A percentile compares a stretch with the other conserved stretches of the same genome.
Conservation (phyloP, 1,284 basidiomycete genomes). For the Wallemia hederae region DNA sequence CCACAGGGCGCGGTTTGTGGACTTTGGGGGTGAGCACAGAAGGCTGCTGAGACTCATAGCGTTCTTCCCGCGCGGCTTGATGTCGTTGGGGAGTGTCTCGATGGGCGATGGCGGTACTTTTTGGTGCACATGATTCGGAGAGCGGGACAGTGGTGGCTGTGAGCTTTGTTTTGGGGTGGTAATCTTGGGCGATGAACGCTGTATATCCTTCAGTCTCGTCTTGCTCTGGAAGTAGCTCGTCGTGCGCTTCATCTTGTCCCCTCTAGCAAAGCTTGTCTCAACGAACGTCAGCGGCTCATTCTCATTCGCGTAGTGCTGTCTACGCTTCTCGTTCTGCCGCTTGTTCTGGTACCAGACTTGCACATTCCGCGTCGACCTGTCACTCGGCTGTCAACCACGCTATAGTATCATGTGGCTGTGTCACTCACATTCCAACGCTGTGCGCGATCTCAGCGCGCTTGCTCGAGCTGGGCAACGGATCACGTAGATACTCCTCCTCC, state of each 20-base stretch:
- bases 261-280: not conserved
- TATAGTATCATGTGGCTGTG: not conserved
- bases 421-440: conserved; percentile 6
- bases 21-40: not conserved
- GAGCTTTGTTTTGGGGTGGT: too few species aligned
- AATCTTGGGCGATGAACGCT: not conserved
- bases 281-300: not conserved
- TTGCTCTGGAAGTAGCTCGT: not conserved
- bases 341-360: conserved; percentile 10
- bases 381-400: not conserved
- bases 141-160: too few species aligned
- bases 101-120: not conserved
- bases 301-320: not conserved
- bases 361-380: conserved; percentile 7
- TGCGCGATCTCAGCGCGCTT: conserved; percentile 7
- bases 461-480: conserved; percentile 7
- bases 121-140: not conserved
- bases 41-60: not conserved
- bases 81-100: not conserved
- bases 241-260: not conserved
- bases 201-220: not conserved
- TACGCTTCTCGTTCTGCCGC: conserved; percentile 2
- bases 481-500: conserved; percentile 6
- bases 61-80: not conserved
- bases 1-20: not conserved